phyloP scores from a whole-genome alignment of 2,329 filamentous ascomycete genomes.

The Penicillium decumbens region DNA sequence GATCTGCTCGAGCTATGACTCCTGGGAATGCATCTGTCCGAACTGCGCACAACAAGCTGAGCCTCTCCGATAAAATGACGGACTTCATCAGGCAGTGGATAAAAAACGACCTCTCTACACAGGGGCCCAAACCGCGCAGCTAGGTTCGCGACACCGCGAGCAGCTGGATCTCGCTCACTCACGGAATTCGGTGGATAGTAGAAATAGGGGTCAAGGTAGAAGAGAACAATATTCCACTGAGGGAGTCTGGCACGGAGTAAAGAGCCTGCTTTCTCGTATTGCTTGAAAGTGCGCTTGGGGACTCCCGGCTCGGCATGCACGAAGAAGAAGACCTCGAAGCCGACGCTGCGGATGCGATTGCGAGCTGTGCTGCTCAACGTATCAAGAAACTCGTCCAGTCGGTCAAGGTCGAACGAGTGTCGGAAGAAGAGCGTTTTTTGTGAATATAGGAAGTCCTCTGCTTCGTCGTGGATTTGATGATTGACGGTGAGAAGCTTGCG shows the following conservation, averaged over 20 bases:
- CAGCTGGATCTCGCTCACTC: conserved; percentile 28
- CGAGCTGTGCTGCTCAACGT: conserved; percentile 32
- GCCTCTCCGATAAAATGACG: conserved; percentile 26
- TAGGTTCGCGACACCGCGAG: conserved; percentile 30
- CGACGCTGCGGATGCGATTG: conserved; percentile 31
- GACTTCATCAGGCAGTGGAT: conserved; percentile 27
- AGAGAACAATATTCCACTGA: conserved; percentile 24
- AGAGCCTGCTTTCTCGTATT: conserved; percentile 29
- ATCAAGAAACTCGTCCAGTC: conserved; percentile 30
- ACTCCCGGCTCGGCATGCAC: conserved; percentile 33
- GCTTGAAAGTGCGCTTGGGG: conserved; percentile 30
- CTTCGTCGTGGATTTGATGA: conserved; percentile 35
- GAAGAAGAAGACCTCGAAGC: conserved; percentile 37
- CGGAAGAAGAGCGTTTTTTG: conserved; percentile 35
- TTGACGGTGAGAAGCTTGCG: conserved; percentile 31
- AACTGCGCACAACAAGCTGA: conserved; percentile 17
- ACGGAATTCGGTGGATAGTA: conserved; percentile 29
- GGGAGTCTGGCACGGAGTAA: conserved; percentile 27
- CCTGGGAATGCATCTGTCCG: background rate
- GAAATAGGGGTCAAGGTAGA: conserved; percentile 35
- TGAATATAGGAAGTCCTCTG: conserved; percentile 34
- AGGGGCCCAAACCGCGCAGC: conserved; percentile 27
- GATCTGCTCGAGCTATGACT: background rate
- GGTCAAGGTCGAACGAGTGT: conserved; percentile 32
- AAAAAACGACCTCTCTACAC: conserved; percentile 30